These are phyloP conservation scores for Salix udensis DNA, from an alignment of 345 rosid genomes.

Conservation along the genomic window DNA sequence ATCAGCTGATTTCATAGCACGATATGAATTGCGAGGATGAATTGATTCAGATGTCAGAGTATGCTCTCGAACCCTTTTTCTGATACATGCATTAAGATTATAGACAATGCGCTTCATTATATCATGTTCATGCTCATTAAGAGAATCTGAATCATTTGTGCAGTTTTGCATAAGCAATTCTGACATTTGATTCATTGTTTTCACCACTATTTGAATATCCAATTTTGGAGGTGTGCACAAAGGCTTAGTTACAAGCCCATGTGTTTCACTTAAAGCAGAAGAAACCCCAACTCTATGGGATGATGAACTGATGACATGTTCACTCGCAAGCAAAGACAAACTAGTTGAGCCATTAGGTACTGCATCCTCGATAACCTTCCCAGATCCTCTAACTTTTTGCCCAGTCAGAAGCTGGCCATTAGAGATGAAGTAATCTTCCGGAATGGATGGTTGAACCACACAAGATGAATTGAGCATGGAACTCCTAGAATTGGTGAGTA, in stretches of 20 bases:
- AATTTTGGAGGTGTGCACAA: conserved; percentile 22
- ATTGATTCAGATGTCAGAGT: conserved; percentile 22
- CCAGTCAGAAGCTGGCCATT: conserved; percentile 6
- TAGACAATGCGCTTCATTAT: conserved; percentile 40
- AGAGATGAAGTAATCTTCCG: conserved; percentile 15
- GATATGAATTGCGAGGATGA: conserved; percentile 18
- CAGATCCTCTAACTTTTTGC: not conserved
- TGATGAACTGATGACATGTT: conserved; percentile 20
- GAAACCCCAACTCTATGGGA: conserved; percentile 16
- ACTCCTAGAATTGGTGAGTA: conserved; percentile 1
- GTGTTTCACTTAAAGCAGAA: conserved; percentile 17
- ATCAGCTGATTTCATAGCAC: conserved; percentile 29
- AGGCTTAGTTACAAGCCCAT: conserved; percentile 21
- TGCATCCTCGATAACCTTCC: not conserved
- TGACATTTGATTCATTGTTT: conserved; percentile 41
- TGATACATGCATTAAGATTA: conserved; percentile 40
- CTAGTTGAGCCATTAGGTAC: conserved; percentile 16
- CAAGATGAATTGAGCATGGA: conserved; percentile 12
- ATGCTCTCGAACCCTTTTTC: conserved; percentile 25
- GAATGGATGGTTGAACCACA: conserved; percentile 9
- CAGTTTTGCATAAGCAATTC: conserved; percentile 45
- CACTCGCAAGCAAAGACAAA: conserved; percentile 12
- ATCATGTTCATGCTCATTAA: conserved; percentile 38
- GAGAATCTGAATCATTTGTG: conserved; percentile 31
- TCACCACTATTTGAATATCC: conserved; percentile 36